Evolutionary conservation across 2,329 filamentous ascomycete genomes (phyloP).

Genomic region (Akanthomyces lecanii): DNA sequence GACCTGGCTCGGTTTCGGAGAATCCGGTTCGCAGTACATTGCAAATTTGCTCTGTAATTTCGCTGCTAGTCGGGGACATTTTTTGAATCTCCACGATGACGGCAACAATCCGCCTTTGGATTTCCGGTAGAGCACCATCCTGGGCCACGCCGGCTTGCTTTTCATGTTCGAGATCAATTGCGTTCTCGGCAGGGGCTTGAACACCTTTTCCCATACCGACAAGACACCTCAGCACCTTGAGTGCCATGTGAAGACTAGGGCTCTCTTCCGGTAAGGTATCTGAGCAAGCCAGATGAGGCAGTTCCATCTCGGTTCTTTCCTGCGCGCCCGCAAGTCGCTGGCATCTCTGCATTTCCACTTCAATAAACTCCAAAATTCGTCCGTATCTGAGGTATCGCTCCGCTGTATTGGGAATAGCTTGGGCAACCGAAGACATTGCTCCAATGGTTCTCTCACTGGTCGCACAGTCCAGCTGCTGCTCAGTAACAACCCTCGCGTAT

Average conservation of each 20-base stretch:
- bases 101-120: conserved; percentile 45
- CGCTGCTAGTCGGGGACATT: conserved; percentile 56
- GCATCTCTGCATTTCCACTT: conserved; percentile 45
- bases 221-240: conserved; percentile 62
- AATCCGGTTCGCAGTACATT: conserved; percentile 69
- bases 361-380: conserved; percentile 57
- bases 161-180: conserved; percentile 62
- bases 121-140: conserved; percentile 23
- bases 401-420: conserved; percentile 60
- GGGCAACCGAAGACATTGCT: conserved; percentile 70
- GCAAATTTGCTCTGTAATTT: conserved; percentile 69
- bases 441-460: conserved; percentile 71
- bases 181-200: conserved; percentile 62
- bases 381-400: conserved; percentile 51
- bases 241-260: conserved; percentile 43
- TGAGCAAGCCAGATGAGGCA: conserved; percentile 20
- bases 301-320: not conserved
- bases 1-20: conserved; percentile 67
- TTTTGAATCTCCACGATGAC: conserved; percentile 45
- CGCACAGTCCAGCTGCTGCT: conserved; percentile 53
- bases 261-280: conserved; percentile 35
- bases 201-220: conserved; percentile 67
- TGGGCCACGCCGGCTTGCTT: conserved; percentile 18
- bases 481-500: conserved; percentile 61
- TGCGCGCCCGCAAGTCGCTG: conserved; percentile 5